Evolutionary conservation across 2,329 filamentous ascomycete species (phyloP), one percentile per base, ranked within the genome.

Genomic region (Alternaria arbusti): DNA sequence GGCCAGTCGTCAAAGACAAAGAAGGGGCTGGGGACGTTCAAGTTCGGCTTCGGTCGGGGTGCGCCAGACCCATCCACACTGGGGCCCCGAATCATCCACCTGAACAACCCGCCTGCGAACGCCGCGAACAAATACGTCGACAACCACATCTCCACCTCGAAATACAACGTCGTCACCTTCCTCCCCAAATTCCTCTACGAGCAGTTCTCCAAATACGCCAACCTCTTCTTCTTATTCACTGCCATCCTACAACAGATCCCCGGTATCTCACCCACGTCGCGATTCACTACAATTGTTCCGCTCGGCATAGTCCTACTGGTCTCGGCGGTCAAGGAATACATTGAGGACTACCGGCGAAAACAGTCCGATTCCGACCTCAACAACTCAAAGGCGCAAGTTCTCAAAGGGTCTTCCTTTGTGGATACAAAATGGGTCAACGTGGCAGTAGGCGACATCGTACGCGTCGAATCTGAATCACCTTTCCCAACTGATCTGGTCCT

Each of bases 141-240:
- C 86, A 99, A 99, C 78, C 94, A 98, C 80, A 91, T 99, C 67
- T 98, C 95, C 45, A 99, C 96, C 6, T 91, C 96, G 67, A 99
- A 99, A 82, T 99, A 99, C 87, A 99, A 98, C 80, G 74, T 93
- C 76, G 86, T 92, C 58, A 97, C 94, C 20, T 99, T 99, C 80
- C 78, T 98, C 17, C 96, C 96, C 54, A 99, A 99, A 81, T 99
- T 99, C 82, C 85, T 99, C 60, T 94, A 95, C 80, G 96, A 99
- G 81, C 96, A 99, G 79, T 99, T 99, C 83, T 97, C 94, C 65
- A 99, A 97, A 85, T 97, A 97, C 81, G 96, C 96, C 84, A 99
- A 99, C 82, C 82, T 99, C 76, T 99, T 99, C 85, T 99, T 99
- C 91, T 88, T 99, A 79, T 98, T 99, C 81, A 99, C 96, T 40